Base-by-base conservation (phyloP, 2,329 filamentous ascomycete genomes). In the Colletotrichum horii region DNA sequence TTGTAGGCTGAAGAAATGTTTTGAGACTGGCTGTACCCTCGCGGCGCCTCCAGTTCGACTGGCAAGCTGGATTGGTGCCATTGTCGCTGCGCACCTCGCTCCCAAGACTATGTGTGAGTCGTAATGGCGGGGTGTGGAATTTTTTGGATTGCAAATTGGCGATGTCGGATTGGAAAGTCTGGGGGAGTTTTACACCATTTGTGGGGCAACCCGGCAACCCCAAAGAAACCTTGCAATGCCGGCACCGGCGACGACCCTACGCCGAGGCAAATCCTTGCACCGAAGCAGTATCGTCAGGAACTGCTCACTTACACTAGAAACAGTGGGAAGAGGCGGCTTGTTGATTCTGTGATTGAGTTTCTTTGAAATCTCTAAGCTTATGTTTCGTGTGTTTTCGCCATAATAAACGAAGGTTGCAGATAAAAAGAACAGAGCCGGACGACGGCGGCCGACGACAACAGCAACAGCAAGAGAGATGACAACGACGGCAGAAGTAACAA, bases 11-110 rank as follows among this genome's bases (percentile, higher is more conserved):
- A 32, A 36, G 19, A 26, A 56, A 9, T 30, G 19, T 15, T 19
- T 6, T 1, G 8, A 43, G 55, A 15, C 22, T 8, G 19, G 52
- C 58, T 80, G 70, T 82, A 90, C 88, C 83, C 84, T 85, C 81
- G 88, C 85, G 80, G 86, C 84, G 78, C 84, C 85, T 81, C 88
- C 86, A 77, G 87, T 87, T 79, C 88, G 87, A 79, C 86, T 85
- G 79, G 86, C 87, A 79, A 89, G 83, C 81, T 88, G 84, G 83
- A 89, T 88, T 84, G 88, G 83, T 82, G 87, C 87, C 88, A 90
- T 90, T 71, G 68, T 84, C 77, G 66, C 72, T 67, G 66, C 70
- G 58, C 76, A 69, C 48, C 60, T 76, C 74, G 66, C 74, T 74
- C 67, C 52, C 61, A 70, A 61, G 67, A 52, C 65, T 71, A 60